Conservation (phyloP, 2,329 filamentous ascomycete species). For the Atkinsonella hypoxylon region DNA sequence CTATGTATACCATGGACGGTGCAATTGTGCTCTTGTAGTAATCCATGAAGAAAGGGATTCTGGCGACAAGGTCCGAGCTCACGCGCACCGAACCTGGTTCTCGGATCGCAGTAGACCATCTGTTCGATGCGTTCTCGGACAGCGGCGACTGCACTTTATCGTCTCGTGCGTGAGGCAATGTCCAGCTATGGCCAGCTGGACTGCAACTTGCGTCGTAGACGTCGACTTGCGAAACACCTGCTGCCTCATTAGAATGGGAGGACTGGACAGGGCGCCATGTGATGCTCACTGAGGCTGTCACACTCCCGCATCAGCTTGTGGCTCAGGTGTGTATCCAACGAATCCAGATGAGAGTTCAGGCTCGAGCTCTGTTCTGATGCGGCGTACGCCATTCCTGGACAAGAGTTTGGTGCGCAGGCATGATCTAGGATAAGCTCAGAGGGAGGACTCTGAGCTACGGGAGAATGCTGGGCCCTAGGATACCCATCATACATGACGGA, state of each 20-base stretch:
- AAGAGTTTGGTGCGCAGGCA: slow-evolving; percentile 43
- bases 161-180: slow-evolving; percentile 25
- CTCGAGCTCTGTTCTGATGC: slow-evolving; percentile 49
- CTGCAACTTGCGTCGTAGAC: slow-evolving; percentile 38
- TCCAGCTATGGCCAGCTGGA: slow-evolving; percentile 36
- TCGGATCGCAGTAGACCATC: slow-evolving; percentile 32
- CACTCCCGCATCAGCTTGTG: slow-evolving; percentile 42
- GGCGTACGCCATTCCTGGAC: slow-evolving; percentile 48
- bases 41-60: slow-evolving; percentile 80
- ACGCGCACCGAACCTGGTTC: slow-evolving; percentile 36
- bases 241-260: slow-evolving; percentile 25
- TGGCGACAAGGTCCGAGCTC: slow-evolving; percentile 55
- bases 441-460: slow-evolving; percentile 43
- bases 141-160: slow-evolving; percentile 34
- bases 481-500: slow-evolving; percentile 46
- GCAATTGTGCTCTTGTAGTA: slow-evolving; percentile 92
- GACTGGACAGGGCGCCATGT: slow-evolving; percentile 20
- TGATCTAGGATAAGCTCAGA: slow-evolving; percentile 44
- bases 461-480: slow-evolving; percentile 35
- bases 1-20: slow-evolving; percentile 82
- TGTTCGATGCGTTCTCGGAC: slow-evolving; percentile 32
- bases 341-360: slow-evolving; percentile 46
- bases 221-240: slow-evolving; percentile 41
- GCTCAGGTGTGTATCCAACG: slow-evolving; percentile 42
- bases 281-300: slow-evolving; percentile 41